Base-by-base conservation (phyloP, 106 monocot species). In the Iris macrosiphon region DNA sequence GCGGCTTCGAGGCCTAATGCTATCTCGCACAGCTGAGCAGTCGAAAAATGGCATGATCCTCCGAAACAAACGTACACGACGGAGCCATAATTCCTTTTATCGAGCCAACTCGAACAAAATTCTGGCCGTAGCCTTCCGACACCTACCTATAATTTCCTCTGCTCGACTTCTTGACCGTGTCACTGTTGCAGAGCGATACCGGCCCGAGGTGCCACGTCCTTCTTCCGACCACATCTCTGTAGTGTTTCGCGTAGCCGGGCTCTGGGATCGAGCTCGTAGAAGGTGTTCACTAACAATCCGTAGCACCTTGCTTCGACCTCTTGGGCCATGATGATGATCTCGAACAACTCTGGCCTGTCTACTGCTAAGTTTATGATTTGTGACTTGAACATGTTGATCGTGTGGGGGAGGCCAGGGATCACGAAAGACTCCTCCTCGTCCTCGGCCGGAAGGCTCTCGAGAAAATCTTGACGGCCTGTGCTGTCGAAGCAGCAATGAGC, bases 1-100 rank as follows among this genome's bases (percentile, higher is more conserved):
- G 61, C 39, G 1, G 42, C 22, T 17, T 53, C 31, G 0, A 70
- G 48, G 2, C 69, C 69, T 3, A 15, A n/a, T n/a, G n/a, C n/a
- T n/a, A n/a, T n/a, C n/a, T n/a, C n/a, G n/a, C n/a, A n/a, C n/a
- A n/a, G n/a, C 54, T 77, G 77, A 16, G 1, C 45, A 19, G 9
- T 20, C 0, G 52, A 24, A 46, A 71, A 61, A 14, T 50, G n/a
- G 52, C 49, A 59, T 66, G 49, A 60, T 31, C 71, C 71, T 1
- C 77, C 77, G 54, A 77, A 71, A 66, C 71, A 61, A 2, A 71
- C 70, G 40, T 34, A 77, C 37, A 65, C 53, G 8, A 77, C 77
- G 4, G 77, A 77, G 3, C 63, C 45, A 11, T 1, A 16, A 13
- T 59, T 31, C 39, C 34, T 37, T 34, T 26, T 0, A 27, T 66